Evolutionary conservation across 2,329 filamentous ascomycete genomes (phyloP), one percentile per base, ranked within the genome.

Genomic region (Epichloe aotearoae): DNA sequence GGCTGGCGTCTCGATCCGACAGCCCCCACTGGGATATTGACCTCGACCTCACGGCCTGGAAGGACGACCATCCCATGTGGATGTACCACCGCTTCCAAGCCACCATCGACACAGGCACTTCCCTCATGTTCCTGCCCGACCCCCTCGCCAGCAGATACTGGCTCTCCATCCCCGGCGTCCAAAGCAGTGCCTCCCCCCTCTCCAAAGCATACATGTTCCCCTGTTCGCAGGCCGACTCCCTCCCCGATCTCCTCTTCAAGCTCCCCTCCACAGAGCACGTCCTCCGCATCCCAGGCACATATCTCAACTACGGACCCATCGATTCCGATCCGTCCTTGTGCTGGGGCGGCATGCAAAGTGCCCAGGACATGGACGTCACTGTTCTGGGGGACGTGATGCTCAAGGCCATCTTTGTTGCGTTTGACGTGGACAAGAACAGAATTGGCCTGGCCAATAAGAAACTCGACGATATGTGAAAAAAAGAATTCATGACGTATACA

Each of bases 331-430:
- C 67, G 2, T 72, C 72, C 30, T 72, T 64, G 51, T 93, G 88
- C 73, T 90, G 79, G 64, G 87, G 87, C 50, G 88, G 86, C 46
- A 76, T 94, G 55, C 88, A 93, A 72, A 73, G 69, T 36, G 65
- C 71, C 42, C 66, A 65, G 15, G 61, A 60, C 23, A 58, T 71
- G 47, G 60, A 62, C 2, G 73, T 83, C 55, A 79, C 75, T 51
- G 88, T 94, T 61, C 77, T 90, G 51, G 88, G 88, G 10, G 86
- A 90, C 54, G 73, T 86, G 51, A 87, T 89, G 70, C 74, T 93
- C 57, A 93, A 93, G 77, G 78, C 78, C 50, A 73, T 86, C 55
- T 89, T 85, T 62, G 80, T 84, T 33, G 79, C 88, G 46, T 88
- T 88, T 64, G 83, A 88, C 46, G 56, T 74, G 11, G 67, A 71